Evolutionary conservation across 1,284 basidiomycete genomes (phyloP).

Genomic region (Fomitopsis pinicola): DNA sequence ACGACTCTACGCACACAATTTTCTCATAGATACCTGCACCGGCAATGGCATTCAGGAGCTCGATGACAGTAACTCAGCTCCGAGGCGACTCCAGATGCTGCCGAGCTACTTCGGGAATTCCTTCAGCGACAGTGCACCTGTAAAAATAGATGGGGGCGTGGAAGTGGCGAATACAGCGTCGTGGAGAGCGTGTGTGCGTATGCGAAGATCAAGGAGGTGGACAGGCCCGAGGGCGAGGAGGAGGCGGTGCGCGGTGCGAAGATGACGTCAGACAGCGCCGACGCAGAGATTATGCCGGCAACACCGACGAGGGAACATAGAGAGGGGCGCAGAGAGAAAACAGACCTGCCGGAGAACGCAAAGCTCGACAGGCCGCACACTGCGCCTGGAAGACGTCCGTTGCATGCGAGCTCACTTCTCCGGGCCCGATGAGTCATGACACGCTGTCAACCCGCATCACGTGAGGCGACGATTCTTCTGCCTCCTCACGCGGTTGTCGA

Average conservation of each 20-base stretch:
- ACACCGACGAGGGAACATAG: slow-evolving; percentile 23
- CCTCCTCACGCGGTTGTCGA: too few species aligned
- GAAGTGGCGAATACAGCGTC: too few species aligned
- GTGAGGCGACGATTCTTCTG: too few species aligned
- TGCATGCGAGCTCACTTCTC: too few species aligned
- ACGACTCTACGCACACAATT: slow-evolving; percentile 64
- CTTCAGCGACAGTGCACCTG: slow-evolving; percentile 86
- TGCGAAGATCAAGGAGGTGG: slow-evolving; percentile 53
- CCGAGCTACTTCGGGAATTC: slow-evolving; percentile 84
- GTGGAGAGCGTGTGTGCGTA: too few species aligned
- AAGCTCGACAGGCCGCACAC: too few species aligned
- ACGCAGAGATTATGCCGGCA: neutral
- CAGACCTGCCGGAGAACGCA: too few species aligned
- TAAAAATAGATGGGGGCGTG: slow-evolving; percentile 43
- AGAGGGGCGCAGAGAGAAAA: too few species aligned
- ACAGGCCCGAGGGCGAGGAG: slow-evolving; percentile 49
- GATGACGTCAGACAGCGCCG: slow-evolving; percentile 41
- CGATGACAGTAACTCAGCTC: slow-evolving; percentile 97
- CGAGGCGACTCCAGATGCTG: slow-evolving; percentile 94
- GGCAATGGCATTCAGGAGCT: slow-evolving; percentile 90
- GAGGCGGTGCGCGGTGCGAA: slow-evolving; percentile 51
- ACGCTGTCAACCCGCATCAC: too few species aligned
- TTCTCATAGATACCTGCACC: slow-evolving; percentile 96
- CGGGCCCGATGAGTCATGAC: too few species aligned
- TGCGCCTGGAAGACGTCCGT: too few species aligned